Evolutionary conservation across 2,329 filamentous ascomycete genomes (phyloP), one percentile per base, ranked within the genome.

Genomic region (Aureobasidium pullulans): DNA sequence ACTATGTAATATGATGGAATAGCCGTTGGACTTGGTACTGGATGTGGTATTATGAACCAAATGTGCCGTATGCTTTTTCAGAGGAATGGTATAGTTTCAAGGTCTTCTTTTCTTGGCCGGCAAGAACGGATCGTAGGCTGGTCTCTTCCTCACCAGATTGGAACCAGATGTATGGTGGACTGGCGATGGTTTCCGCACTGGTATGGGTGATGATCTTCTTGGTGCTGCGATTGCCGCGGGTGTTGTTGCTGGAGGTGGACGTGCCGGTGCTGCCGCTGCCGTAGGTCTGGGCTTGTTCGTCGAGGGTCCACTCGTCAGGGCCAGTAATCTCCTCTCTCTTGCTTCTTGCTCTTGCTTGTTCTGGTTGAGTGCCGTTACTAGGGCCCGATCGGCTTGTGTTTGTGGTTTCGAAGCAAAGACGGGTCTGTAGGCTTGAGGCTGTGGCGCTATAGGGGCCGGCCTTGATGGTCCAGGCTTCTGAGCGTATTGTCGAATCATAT

Each of bases 401-500:
- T 47, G 42, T 8, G 43, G 32, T 23, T 57, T 46, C 10, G 31
- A 11, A 23, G 34, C 54, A 34, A 57, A 57, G 9, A 47, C 19
- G 7, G 54, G 54, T 48, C 54, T 39, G 23, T 57, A 57, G 34
- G 34, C 13, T 6, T 50, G 44, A 9, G 3, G 31, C 28, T 42
- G 53, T 29, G 36, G 53, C 23, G 32, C 23, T 36, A 11, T 42
- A 29, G 57, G 47, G 8, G 48, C 31, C 16, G 47, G 47, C 13
- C 23, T 43, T 11, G 43, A 15, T 9, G 59, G 54, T 16, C 29
- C 8, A 29, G 54, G n/a, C 15, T 29, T 52, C 6, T 42, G 34
- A 39, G 60, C 50, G 28, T 79, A 74, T 53, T 83, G 81, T 50
- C 79, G 74, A 6, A 82, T 66, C 81, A 85, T 82, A 53, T 75